Conservation (phyloP, 106 monocot genomes). For the Chionographis japonica region DNA sequence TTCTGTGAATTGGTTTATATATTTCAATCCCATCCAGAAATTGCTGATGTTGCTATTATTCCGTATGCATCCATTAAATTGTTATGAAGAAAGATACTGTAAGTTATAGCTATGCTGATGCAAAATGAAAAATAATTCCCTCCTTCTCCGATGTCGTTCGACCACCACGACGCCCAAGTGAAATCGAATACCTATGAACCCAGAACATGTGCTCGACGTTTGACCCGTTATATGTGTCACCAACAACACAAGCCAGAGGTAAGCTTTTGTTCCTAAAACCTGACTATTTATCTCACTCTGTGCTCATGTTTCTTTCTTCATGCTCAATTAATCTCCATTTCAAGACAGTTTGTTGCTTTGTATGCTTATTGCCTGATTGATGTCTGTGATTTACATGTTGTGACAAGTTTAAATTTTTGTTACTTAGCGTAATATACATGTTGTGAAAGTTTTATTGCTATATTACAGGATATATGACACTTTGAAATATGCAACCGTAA, state of each 20-base stretch:
- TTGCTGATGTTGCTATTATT: too few relatives aligned
- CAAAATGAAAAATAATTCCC: too few relatives aligned
- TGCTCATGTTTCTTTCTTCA: neutral
- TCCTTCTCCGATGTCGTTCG: too few relatives aligned
- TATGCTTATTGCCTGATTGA: too few relatives aligned
- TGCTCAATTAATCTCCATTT: neutral
- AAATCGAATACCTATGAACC: constrained; percentile 66
- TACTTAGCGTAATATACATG: neutral
- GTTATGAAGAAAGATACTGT: too few relatives aligned
- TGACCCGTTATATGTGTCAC: constrained; percentile 93
- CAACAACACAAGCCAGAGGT: constrained; percentile 86
- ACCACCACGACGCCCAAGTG: too few relatives aligned
- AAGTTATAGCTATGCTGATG: too few relatives aligned
- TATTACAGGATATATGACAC: constrained; percentile 87
- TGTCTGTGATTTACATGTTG: too few relatives aligned
- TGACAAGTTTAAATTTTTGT: neutral
- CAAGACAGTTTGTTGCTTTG: constrained; percentile 21
- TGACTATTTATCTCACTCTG: neutral
- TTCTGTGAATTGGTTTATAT: too few relatives aligned
- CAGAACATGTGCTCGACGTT: constrained; percentile 74
- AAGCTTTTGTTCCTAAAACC: constrained; percentile 8
- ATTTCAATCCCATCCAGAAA: too few relatives aligned
- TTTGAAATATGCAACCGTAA: constrained; percentile 96
- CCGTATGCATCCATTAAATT: too few relatives aligned
- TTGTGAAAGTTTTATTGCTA: neutral